These are phyloP conservation scores for Porcisia deanei DNA, from an alignment of 208 protist species.

Conservation along the genomic window DNA sequence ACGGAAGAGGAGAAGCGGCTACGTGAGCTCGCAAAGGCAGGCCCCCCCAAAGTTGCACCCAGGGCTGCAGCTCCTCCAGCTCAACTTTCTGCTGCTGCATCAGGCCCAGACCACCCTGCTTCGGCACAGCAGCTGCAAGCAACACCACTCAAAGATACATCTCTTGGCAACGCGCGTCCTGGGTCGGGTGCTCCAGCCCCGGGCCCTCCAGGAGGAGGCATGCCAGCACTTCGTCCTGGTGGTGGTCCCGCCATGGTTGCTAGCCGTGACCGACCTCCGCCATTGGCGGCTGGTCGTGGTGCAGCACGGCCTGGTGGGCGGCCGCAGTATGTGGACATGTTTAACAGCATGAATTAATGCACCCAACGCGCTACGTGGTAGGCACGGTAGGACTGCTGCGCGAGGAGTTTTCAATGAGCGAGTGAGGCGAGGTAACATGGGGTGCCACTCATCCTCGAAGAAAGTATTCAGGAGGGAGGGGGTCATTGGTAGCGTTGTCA, in stretches of 20 bases:
- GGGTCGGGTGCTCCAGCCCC: neutral
- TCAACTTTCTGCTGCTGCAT: constrained; percentile 4
- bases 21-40: constrained; percentile 56
- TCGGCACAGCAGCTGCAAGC: neutral
- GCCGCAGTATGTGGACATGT: constrained; percentile 84
- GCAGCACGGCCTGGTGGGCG: constrained; percentile 20
- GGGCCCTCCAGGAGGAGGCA: neutral
- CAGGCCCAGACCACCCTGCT: neutral
- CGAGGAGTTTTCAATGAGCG: neutral
- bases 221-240: constrained; percentile 5
- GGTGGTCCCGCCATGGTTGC: neutral
- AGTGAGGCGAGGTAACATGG: neutral
- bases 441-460: neutral
- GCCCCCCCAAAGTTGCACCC: constrained; percentile 61
- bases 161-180: constrained; percentile 1
- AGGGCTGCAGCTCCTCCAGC: constrained; percentile 4
- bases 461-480: too few species aligned
- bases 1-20: constrained; percentile 83
- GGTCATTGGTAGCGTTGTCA: neutral
- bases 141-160: neutral
- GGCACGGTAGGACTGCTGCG: neutral
- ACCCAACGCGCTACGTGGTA: neutral
- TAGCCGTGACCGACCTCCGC: constrained; percentile 20
- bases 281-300: constrained; percentile 27
- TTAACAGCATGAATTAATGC: constrained; percentile 43